These are phyloP conservation scores for Dictyostelium purpureum DNA, from an alignment of 78 protist genomes.

Conservation along the genomic window DNA sequence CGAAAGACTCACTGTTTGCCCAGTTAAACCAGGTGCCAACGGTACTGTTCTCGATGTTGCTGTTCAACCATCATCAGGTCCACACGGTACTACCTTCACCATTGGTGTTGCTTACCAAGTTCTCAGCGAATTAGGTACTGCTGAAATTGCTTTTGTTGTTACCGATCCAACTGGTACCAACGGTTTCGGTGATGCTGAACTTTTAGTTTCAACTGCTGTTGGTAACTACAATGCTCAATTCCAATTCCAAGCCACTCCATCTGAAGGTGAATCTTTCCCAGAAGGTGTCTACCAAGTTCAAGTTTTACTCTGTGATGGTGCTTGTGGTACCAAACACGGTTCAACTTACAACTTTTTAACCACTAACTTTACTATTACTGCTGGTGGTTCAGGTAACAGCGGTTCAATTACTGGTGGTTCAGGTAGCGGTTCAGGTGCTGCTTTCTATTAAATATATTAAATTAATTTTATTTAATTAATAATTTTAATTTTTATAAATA, in stretches of 20 bases:
- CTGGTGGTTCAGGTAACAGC: neutral
- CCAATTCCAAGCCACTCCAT: slow-evolving; percentile 35
- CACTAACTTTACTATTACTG: neutral
- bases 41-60: slow-evolving; percentile 1
- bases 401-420: slow-evolving; percentile 14
- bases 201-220: slow-evolving; percentile 12
- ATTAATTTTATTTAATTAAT: too few species aligned
- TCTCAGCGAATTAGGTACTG: neutral
- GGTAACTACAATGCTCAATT: neutral
- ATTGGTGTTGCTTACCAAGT: slow-evolving; percentile 10
- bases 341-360: neutral
- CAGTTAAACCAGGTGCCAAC: neutral
- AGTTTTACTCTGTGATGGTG: slow-evolving; percentile 34
- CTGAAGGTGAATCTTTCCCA: slow-evolving; percentile 45
- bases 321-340: slow-evolving; percentile 50
- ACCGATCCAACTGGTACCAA: slow-evolving; percentile 60
- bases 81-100: slow-evolving; percentile 24
- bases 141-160: slow-evolving; percentile 29
- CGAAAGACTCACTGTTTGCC: slow-evolving; percentile 49
- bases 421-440: neutral
- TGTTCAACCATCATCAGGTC: slow-evolving; percentile 47
- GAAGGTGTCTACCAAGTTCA: slow-evolving; percentile 52
- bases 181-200: slow-evolving; percentile 62
- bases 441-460: slow-evolving; percentile 1
- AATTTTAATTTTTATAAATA: too few species aligned